Percentiles rank a stretch among this genome's conserved stretches.
Conservation (phyloP, 805 yeast genomes). For the Candida corydali region DNA sequence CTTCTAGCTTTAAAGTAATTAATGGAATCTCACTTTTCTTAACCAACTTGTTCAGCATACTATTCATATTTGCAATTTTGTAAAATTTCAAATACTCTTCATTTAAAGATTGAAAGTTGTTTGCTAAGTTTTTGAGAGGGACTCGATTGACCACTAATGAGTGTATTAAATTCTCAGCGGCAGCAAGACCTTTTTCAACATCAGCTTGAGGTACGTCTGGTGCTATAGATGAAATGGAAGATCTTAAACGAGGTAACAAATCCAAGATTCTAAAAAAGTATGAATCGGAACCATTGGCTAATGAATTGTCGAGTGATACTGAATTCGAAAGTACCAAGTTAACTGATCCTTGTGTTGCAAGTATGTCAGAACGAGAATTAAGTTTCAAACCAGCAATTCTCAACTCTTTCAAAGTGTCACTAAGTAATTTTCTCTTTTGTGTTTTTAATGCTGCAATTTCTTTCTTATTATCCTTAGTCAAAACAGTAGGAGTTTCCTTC, state of each 20-base stretch:
- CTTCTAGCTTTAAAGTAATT: constrained; percentile 13
- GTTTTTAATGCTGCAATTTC: constrained; percentile 60
- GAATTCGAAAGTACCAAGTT: constrained; percentile 58
- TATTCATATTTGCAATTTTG: constrained; percentile 10
- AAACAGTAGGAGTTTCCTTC: constrained; percentile 70
- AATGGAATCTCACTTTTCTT: constrained; percentile 18
- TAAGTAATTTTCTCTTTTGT: constrained; percentile 75
- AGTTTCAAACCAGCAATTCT: constrained; percentile 73
- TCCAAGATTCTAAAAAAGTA: constrained; percentile 73
- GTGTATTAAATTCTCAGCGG: constrained; percentile 65
- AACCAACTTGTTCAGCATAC: constrained; percentile 4
- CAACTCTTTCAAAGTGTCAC: constrained; percentile 72
- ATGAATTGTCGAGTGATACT: constrained; percentile 36
- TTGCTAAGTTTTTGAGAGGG: constrained; percentile 37
- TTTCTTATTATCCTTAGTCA: constrained; percentile 73
- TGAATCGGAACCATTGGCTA: constrained; percentile 39
- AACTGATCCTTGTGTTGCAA: constrained; percentile 56
- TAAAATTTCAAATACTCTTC: constrained; percentile 9
- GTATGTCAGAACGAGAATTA: constrained; percentile 62
- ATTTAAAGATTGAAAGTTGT: constrained; percentile 14
- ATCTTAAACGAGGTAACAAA: constrained; percentile 72
- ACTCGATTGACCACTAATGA: constrained; percentile 51
- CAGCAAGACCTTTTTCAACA: constrained; percentile 71
- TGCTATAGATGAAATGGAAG: constrained; percentile 54
- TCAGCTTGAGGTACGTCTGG: constrained; percentile 76